Base-by-base conservation (phyloP, 2,329 filamentous ascomycete species). In the Fusarium albosuccineum region DNA sequence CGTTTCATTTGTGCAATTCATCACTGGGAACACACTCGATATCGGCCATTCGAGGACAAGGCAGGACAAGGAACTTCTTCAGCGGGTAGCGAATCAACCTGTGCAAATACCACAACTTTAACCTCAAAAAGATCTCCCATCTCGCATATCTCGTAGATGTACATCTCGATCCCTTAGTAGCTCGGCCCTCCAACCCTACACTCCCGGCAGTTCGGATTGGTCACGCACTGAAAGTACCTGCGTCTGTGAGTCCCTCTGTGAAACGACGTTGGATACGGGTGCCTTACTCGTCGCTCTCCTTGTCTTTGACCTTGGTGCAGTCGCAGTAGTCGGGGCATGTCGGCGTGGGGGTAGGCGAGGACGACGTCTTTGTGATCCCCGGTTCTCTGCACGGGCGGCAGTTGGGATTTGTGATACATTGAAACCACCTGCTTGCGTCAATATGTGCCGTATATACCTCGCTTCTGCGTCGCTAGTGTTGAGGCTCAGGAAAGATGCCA, bases 201-300 rank as follows among this genome's bases (percentile, higher is more conserved):
- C 2, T 49, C 64, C 34, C 41, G 59, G 40, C 78, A 80, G 9
- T 67, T 62, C 6, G 72, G 70, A 8, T 79, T 75, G 14, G 75
- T 76, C 10, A 79, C 55, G 57, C 78, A 80, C 29, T 79, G 77
- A 10, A 78, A 77, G 46, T 70, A 78, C 27, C 78, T 80, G 27
- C 5, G 5, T 14, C 4, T 13, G 33, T 67, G 16, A 67, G 46
- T 4, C 5, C 22, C 1, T 10, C 9, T 5, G 40, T 8, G 10
- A 39, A 17, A 5, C 22, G 3, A 41, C 9, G 6, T 41, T 9
- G 27, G 2, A 1, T 6, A 1, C 10, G 0, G 4, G n/a, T 1
- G 5, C 56, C 64, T 40, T 59, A 77, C 77, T 76, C 75, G 11
- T 74, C 60, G 50, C 76, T 70, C 16, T 75, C 56, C 46, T 74